These are phyloP conservation scores for Glomus cerebriforme DNA, from an alignment of 192 early-diverging fungal genomes.

Conservation along the genomic window DNA sequence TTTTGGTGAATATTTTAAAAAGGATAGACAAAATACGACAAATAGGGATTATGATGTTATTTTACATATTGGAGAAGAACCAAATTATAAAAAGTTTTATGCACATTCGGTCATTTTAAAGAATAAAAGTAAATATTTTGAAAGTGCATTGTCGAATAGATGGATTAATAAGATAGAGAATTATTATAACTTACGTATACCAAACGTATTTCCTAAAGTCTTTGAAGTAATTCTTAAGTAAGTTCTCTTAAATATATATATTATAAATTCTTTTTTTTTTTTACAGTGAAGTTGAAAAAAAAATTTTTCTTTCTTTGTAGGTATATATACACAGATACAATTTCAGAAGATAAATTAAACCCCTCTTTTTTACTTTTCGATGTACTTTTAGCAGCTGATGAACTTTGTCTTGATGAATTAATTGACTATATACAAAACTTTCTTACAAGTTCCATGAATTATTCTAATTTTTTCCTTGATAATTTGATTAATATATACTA, in stretches of 20 bases:
- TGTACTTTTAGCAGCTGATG: background rate
- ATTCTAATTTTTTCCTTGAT: background rate
- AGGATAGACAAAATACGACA: background rate
- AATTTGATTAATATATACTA: background rate
- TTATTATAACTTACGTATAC: background rate
- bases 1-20: background rate
- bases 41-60: conserved; percentile 1
- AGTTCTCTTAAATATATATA: background rate
- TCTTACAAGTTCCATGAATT: background rate
- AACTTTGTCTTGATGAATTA: background rate
- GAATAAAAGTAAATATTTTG: background rate
- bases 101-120: background rate
- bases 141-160: background rate
- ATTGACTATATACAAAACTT: background rate
- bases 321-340: background rate
- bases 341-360: background rate
- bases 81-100: background rate
- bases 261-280: no score
- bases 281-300: background rate
- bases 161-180: background rate
- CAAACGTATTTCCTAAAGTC: background rate
- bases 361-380: background rate
- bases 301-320: background rate
- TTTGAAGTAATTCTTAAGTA: background rate
- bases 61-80: background rate